Base-by-base conservation (phyloP, 805 yeast species). In the Myxozyma melibiosi region DNA sequence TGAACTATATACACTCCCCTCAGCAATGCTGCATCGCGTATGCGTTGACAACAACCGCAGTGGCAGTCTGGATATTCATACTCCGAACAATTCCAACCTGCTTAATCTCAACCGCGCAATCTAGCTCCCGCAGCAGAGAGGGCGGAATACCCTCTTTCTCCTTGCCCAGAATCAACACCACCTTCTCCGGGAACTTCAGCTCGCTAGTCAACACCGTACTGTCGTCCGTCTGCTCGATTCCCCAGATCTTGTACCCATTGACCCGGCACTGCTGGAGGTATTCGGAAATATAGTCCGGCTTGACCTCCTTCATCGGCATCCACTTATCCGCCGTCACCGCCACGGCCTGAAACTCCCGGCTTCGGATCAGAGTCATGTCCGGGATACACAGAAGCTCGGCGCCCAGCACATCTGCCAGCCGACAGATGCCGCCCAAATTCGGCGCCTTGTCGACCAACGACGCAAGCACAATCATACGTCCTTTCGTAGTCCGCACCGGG, bases 41-140 rank as follows among this genome's bases (percentile, higher is more conserved):
- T 0, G 97, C 94, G 71, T 91, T 96, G 5, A 90, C 96, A 50
- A 91, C 82, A 20, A 91, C 90, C 0, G 97, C 98, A 0, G 97
- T 85, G 0, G 97, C 98, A 0, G 97, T 91, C 73, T 91, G 98
- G 60, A 91, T 91, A 68, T 91, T 91, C 98, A 91, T 91, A 1
- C 97, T 90, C 64, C 98, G 78, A 39, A 92, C 84, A 16, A 91
- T 90, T 14, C 98, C 98, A 39, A 83, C 85, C 69, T 91, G 98
- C 68, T 90, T 88, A 65, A 91, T 91, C 67, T 91, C 96, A 39
- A 92, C 83, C 69, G 97, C 91, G 64, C 84, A 75, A 68, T 91
- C 97, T 31, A 92, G 75, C 67, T 88, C 92, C 0, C 88, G 85
- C 53, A 91, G 74, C 27, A 91, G 73, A 38, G 85, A 85, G 5